phyloP scores from a whole-genome alignment of 306 rosid genomes.

The Crotalaria pallida region DNA sequence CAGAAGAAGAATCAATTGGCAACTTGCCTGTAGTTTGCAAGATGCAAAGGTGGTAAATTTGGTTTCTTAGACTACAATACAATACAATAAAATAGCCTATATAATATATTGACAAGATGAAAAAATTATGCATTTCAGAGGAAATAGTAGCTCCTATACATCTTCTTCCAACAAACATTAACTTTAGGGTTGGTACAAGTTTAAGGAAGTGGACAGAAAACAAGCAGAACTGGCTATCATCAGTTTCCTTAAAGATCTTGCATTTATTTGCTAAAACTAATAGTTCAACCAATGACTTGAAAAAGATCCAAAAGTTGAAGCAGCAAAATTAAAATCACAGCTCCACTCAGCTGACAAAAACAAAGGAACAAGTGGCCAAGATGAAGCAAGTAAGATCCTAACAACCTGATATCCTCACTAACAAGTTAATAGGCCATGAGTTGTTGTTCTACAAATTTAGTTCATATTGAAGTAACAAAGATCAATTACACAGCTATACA shows the following conservation, averaged over 20 bases:
- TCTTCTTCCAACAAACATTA: background rate
- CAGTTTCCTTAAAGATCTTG: background rate
- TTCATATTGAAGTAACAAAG: background rate
- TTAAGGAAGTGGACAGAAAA: background rate
- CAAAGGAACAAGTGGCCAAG: background rate
- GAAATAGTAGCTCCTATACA: background rate
- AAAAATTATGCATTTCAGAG: background rate
- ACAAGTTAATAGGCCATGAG: background rate
- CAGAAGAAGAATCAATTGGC: conserved; percentile 57
- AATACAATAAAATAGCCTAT: background rate
- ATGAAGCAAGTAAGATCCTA: background rate
- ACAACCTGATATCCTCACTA: too few species aligned
- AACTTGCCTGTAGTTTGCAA: conserved; percentile 49
- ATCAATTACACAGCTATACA: background rate
- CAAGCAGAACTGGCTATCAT: background rate
- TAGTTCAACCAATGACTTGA: background rate
- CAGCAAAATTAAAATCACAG: background rate
- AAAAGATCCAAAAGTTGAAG: background rate
- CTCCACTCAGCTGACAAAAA: background rate
- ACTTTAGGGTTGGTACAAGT: background rate
- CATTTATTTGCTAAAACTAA: background rate
- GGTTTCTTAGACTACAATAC: background rate
- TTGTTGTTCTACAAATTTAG: background rate
- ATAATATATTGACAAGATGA: background rate
- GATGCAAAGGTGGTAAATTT: background rate